Percentiles rank a stretch among this genome's conserved stretches.
Evolutionary conservation across 2,329 filamentous ascomycete genomes (phyloP).

Genomic region (Stagonosporopsis vannaccii): DNA sequence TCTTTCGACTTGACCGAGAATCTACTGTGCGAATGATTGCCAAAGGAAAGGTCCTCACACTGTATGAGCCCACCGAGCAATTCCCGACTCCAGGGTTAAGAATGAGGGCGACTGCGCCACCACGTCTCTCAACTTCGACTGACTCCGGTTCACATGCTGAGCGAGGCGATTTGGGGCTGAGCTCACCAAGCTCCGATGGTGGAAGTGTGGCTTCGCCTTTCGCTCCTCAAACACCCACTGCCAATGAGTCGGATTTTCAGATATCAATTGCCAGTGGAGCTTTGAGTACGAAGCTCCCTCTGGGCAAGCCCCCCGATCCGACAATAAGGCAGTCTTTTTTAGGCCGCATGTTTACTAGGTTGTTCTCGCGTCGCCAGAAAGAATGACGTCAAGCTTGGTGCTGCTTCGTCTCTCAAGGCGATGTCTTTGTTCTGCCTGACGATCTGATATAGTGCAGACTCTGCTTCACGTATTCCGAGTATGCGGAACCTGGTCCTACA

Average conservation of each 20-base stretch:
- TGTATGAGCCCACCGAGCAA: slow-evolving; percentile 38
- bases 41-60: slow-evolving; percentile 37
- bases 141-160: neutral
- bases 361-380: neutral
- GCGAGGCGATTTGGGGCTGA: neutral
- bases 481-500: neutral
- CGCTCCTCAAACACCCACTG: neutral
- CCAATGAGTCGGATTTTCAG: slow-evolving; percentile 14
- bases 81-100: slow-evolving; percentile 7
- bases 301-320: slow-evolving; percentile 16
- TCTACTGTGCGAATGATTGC: slow-evolving; percentile 36
- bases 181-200: slow-evolving; percentile 1
- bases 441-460: slow-evolving; percentile 28
- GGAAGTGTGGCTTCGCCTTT: neutral
- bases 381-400: neutral
- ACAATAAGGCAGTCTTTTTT: slow-evolving; percentile 3
- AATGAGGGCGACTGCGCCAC: neutral
- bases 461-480: slow-evolving; percentile 13
- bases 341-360: neutral
- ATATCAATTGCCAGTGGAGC: neutral
- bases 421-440: slow-evolving; percentile 1
- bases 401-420: neutral
- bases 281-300: neutral
- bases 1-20: slow-evolving; percentile 35
- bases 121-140: slow-evolving; percentile 9